phyloP scores from a whole-genome alignment of 495 filamentous ascomycete genomes.

The Bombardia bombarda region DNA sequence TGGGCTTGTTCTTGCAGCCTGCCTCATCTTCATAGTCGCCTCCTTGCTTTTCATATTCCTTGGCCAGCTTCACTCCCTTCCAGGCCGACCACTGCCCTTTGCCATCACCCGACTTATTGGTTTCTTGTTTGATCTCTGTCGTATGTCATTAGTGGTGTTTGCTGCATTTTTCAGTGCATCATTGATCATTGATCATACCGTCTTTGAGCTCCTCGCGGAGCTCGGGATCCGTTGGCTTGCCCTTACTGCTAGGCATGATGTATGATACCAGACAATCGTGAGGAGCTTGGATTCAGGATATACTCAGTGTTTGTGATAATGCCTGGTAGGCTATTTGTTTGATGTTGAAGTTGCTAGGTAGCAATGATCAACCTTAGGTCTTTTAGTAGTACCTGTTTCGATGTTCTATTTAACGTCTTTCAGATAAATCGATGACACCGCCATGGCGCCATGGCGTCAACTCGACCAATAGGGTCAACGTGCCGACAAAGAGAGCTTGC shows the following conservation, averaged over 20 bases:
- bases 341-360: no score
- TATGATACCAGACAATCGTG: no score
- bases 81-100: conserved; percentile 50
- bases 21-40: conserved; percentile 45
- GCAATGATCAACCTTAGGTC: no score
- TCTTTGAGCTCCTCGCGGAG: conserved; percentile 44
- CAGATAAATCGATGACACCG: no score
- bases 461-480: no score
- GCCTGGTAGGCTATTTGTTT: no score
- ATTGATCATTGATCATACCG: conserved; percentile 14
- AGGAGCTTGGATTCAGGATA: no score
- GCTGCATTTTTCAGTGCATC: not conserved
- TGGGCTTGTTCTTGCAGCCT: conserved; percentile 44
- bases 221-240: conserved; percentile 46
- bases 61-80: conserved; percentile 48
- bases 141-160: not conserved
- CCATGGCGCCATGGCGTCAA: no score
- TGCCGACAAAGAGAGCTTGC: no score
- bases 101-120: conserved; percentile 47
- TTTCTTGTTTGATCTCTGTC: conserved; percentile 39
- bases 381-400: no score
- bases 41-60: conserved; percentile 47
- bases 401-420: no score
- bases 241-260: conserved; percentile 30
- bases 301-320: no score